Evolutionary conservation across 768 basidiomycete species (phyloP), one percentile per base, ranked within the genome.

Genomic region (Asterophora lycoperdoides): DNA sequence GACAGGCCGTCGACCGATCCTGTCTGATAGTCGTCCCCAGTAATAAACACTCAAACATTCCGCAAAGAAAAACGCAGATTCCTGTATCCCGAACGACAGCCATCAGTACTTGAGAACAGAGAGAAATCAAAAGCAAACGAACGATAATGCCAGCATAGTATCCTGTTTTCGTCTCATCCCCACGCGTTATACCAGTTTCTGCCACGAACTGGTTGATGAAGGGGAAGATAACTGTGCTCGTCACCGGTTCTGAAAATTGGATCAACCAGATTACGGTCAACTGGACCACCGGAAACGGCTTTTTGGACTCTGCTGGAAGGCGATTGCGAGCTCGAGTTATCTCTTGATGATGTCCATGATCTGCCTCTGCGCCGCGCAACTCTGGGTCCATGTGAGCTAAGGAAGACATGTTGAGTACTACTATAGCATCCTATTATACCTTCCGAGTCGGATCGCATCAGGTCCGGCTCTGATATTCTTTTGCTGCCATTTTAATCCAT

Each of bases 121-220:
- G 17, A 8, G 11, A 17, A 14, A 13, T 14, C n/a, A 17, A 15
- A 19, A 3, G 3, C 17, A 17, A 2, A 56, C 66, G 49, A 46
- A 75, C 75, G 26, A 78, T 69, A n/a, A 77, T 52, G 1, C 74
- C 75, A 52, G 73, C 74, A 52, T 72, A 77, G 56, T 76, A 77
- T 0, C 74, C 75, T 4, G 69, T 73, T 43, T 65, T 71, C 6
- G 54, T 62, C 49, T 74, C 73, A 37, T 76, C 70, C 4, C 73
- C 73, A 9, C 57, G 56, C 10, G 73, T 74, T 13, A 78, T 64
- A 2, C 71, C 71, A 14, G 70, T 71, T 15, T 70, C 67, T 33
- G 67, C 62, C 35, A 77, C 66, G 26, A 75, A 66, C 43, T 75
- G 66, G 44, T 68, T 69, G 41, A 74, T 63, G 55, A 77, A 76